Evolutionary conservation across 441 rosid species (phyloP).

Genomic region (Metrosideros polymorpha): DNA sequence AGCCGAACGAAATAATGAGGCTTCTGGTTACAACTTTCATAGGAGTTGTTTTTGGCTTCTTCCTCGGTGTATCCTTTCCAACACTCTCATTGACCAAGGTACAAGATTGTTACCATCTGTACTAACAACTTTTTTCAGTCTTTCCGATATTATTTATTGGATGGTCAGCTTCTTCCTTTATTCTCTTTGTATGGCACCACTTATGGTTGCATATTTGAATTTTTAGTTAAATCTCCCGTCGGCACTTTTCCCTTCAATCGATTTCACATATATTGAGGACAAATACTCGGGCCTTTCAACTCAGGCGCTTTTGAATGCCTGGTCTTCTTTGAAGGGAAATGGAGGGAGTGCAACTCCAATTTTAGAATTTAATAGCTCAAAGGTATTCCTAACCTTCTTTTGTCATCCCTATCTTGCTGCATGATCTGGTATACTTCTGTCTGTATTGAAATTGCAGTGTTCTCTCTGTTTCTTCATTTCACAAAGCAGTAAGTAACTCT

Average conservation of each 20-base stretch:
- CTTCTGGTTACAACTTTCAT: slow-evolving; percentile 56
- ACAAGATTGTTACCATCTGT: not conserved
- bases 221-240: slow-evolving; percentile 84
- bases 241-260: slow-evolving; percentile 66
- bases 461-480: not conserved
- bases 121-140: not conserved
- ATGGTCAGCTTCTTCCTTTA: slow-evolving; percentile 1
- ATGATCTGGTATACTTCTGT: not conserved
- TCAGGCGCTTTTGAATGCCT: slow-evolving; percentile 47
- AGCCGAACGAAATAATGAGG: slow-evolving; percentile 71
- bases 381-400: slow-evolving; percentile 24
- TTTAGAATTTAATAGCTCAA: slow-evolving; percentile 22
- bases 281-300: slow-evolving; percentile 76
- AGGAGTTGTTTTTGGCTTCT: slow-evolving; percentile 77
- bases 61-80: slow-evolving; percentile 74
- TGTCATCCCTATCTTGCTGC: not conserved
- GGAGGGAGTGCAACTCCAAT: slow-evolving; percentile 13
- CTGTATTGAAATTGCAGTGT: not conserved
- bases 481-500: not conserved
- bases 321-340: slow-evolving; percentile 52
- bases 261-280: slow-evolving; percentile 71
- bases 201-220: slow-evolving; percentile 32
- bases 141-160: not conserved
- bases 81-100: slow-evolving; percentile 82
- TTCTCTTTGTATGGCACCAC: not conserved